Percentiles rank a stretch among this genome's conserved stretches.
Evolutionary conservation across 228 moss, liverwort and hornwort genomes (phyloP).

Genomic region (Sphagnum fallax): DNA sequence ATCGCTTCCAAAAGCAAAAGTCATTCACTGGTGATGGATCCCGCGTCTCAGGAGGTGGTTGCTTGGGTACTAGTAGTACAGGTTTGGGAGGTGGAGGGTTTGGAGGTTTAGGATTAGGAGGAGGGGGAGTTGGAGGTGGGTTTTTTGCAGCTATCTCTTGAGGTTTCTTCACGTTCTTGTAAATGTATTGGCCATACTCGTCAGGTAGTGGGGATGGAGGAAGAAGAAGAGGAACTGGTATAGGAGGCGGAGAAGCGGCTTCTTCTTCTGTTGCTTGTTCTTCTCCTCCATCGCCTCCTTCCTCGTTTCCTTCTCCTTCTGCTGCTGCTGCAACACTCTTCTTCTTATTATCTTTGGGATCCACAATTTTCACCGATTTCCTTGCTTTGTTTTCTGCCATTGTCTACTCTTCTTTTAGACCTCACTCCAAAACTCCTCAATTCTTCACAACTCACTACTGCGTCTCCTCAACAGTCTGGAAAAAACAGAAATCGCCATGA

Average conservation of each 20-base stretch:
- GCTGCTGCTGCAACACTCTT: background rate
- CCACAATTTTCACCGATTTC: background rate
- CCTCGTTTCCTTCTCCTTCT: background rate
- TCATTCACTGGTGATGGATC: constrained; percentile 11
- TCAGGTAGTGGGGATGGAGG: background rate
- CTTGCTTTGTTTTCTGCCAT: no score
- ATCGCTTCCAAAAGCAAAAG: constrained; percentile 14
- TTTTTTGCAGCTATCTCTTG: constrained; percentile 6
- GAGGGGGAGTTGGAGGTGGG: background rate
- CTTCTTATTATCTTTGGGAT: background rate
- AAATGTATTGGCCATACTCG: constrained; percentile 16
- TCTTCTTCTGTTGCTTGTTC: background rate
- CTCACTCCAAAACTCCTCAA: no score
- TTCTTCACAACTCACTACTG: no score
- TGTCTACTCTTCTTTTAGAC: no score
- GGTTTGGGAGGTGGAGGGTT: background rate
- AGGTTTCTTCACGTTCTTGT: constrained; percentile 19
- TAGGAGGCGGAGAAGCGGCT: background rate
- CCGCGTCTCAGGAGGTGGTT: background rate
- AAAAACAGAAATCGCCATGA: no score
- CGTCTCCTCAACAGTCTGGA: no score
- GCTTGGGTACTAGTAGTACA: no score
- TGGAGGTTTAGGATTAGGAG: background rate
- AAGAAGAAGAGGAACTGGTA: background rate
- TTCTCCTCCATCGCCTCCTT: background rate